Base-by-base conservation (phyloP, 495 filamentous ascomycete genomes). In the Neurospora sp. region DNA sequence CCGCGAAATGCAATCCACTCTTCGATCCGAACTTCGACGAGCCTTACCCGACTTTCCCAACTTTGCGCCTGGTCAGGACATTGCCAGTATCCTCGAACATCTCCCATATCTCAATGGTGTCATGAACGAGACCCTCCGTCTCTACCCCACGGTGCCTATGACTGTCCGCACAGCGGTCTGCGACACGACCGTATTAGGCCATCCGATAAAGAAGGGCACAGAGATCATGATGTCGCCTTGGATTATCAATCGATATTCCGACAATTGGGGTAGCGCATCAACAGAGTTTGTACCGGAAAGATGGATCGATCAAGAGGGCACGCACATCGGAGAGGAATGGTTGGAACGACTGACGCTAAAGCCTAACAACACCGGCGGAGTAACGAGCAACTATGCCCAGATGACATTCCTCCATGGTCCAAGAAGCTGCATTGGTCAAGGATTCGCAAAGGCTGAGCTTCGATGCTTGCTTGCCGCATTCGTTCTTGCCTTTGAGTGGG, bases 381-480 rank as follows among this genome's bases (percentile, higher is more conserved):
- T 82, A 8, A 71, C 75, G 12, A 90, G 87, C 80, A 87, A 89
- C 74, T 89, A 86, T 48, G 82, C 81, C 41, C 86, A 89, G 73
- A 74, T 90, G 75, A 89, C 88, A 0, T 90, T 89, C 74, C 75
- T 89, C 22, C 87, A 88, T 73, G 89, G 89, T 0, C 84, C 88
- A 7, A 77, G 88, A 72, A 87, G 84, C 45, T 90, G 89, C 73
- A 89, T 90, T 71, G 89, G 89, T 14, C 83, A 86, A 79, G 86
- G 86, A 1, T 98, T 98, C 80, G 91, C 93, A 0, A 91, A 89
- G 78, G 84, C 89, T 0, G 94, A 97, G 84, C 91, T 96, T 78
- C 90, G 91, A 20, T 93, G 89, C 78, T 79, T 97, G 74, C 73
- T 97, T 68, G 94, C 93, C 59, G 87, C 87, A 2, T 83, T 89